phyloP scores from a whole-genome alignment of 1,139 yeast species.

The Kodamaea derodonti region DNA sequence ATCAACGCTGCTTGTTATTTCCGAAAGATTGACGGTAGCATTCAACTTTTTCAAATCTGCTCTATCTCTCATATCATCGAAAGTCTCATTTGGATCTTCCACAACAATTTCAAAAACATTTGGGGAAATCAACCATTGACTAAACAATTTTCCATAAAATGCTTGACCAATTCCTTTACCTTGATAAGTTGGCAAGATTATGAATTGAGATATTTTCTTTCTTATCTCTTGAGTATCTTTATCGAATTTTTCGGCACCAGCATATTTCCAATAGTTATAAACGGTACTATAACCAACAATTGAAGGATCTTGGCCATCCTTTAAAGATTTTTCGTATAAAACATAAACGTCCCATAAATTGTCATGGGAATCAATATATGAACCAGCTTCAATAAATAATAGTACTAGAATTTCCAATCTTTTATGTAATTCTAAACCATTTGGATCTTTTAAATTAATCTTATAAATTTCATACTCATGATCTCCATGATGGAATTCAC shows the following conservation, averaged over 20 bases:
- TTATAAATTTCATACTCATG: conserved; percentile 23
- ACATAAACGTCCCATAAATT: conserved; percentile 66
- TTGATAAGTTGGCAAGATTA: conserved; percentile 79
- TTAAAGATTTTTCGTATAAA: conserved; percentile 45
- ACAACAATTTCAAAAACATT: conserved; percentile 74
- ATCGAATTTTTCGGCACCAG: conserved; percentile 58
- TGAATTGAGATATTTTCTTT: conserved; percentile 82
- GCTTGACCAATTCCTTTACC: conserved; percentile 65
- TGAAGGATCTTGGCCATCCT: conserved; percentile 33
- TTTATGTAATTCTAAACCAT: conserved; percentile 54
- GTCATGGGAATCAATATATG: conserved; percentile 76
- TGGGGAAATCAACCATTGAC: conserved; percentile 51
- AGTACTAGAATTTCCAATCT: conserved; percentile 78
- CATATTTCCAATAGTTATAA: conserved; percentile 79
- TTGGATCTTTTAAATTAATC: conserved; percentile 35
- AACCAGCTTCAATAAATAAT: conserved; percentile 90
- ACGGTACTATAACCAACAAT: conserved; percentile 81
- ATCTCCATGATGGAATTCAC: conserved; percentile 26
- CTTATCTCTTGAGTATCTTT: conserved; percentile 41
- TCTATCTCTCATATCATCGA: conserved; percentile 87
- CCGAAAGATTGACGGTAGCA: conserved; percentile 17
- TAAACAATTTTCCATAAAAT: conserved; percentile 55
- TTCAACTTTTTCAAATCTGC: conserved; percentile 62
- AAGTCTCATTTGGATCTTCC: conserved; percentile 92
- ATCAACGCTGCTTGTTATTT: conserved; percentile 23